phyloP scores from a whole-genome alignment of 2,329 filamentous ascomycete genomes.

The Beauveria bassiana region DNA sequence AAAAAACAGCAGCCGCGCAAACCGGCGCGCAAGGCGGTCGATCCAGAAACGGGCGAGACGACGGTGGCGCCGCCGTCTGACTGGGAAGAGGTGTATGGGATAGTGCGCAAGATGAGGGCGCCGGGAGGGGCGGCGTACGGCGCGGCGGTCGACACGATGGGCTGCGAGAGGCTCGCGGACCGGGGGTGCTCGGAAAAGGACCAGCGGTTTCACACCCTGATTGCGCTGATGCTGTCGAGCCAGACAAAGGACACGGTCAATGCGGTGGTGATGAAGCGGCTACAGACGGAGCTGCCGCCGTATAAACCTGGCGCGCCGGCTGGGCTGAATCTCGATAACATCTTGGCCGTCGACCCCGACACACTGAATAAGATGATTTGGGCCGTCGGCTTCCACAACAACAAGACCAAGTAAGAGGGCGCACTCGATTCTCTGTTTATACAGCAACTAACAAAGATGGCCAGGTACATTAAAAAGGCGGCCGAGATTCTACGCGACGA shows the following conservation, averaged over 20 bases:
- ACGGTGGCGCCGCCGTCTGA: conserved; percentile 57
- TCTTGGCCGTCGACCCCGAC: conserved; percentile 62
- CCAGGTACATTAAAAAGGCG: conserved; percentile 60
- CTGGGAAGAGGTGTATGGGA: conserved; percentile 76
- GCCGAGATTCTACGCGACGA: conserved; percentile 65
- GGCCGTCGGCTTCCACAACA: conserved; percentile 89
- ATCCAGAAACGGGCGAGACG: conserved; percentile 32
- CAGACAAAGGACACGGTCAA: conserved; percentile 94
- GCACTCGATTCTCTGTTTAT: background rate
- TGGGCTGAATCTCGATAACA: conserved; percentile 66
- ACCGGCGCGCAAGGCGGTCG: conserved; percentile 36
- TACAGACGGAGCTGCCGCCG: conserved; percentile 66
- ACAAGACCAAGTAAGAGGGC: conserved; percentile 65
- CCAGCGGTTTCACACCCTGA: conserved; percentile 76
- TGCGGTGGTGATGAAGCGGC: conserved; percentile 68
- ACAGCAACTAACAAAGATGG: background rate
- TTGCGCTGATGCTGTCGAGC: conserved; percentile 82
- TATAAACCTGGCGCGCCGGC: conserved; percentile 33
- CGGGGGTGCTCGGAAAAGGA: conserved; percentile 40
- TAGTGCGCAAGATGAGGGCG: conserved; percentile 68
- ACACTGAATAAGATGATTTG: conserved; percentile 66
- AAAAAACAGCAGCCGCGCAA: conserved; percentile 27
- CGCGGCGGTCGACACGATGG: conserved; percentile 96
- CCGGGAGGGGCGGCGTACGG: conserved; percentile 48
- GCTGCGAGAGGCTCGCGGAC: conserved; percentile 70